Conservation (phyloP, 345 rosid genomes). For the Rhizophora mangle region DNA sequence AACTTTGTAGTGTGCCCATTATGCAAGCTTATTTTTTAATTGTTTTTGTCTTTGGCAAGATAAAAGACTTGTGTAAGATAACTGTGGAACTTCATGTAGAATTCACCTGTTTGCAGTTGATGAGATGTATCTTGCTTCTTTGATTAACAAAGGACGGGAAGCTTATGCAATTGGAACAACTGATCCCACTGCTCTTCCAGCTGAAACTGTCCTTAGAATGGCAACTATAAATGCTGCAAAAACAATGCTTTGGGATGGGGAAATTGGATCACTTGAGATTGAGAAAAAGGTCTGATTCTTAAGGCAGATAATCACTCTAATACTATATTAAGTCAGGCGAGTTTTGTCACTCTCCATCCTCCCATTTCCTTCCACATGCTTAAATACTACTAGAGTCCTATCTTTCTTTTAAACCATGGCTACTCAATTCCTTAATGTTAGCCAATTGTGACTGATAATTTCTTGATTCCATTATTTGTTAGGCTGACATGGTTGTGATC, state of each 20-base stretch:
- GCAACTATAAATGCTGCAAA: slow-evolving; percentile 60
- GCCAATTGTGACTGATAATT: slow-evolving; percentile 12
- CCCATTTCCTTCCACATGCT: background rate
- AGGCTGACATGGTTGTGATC: slow-evolving; percentile 68
- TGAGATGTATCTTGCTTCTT: slow-evolving; percentile 74
- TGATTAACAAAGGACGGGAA: slow-evolving; percentile 66
- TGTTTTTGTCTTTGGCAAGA: no score
- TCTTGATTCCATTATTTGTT: slow-evolving; percentile 13
- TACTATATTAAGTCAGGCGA: no score
- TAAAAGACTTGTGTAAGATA: no score
- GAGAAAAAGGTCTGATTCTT: slow-evolving; percentile 53
- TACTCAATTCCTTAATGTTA: slow-evolving; percentile 9
- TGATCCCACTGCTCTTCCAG: slow-evolving; percentile 64
- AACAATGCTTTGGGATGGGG: slow-evolving; percentile 66
- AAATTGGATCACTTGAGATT: slow-evolving; percentile 66
- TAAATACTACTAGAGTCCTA: background rate
- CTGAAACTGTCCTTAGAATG: slow-evolving; percentile 60
- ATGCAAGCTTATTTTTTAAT: no score
- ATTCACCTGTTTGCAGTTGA: slow-evolving; percentile 45
- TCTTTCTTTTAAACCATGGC: background rate
- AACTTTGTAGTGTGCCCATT: no score
- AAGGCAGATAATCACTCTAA: background rate
- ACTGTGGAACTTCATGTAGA: no score
- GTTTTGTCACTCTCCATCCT: background rate
- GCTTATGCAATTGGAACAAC: slow-evolving; percentile 41